Base-by-base conservation (phyloP, 306 rosid genomes). In the Quercus ilex region DNA sequence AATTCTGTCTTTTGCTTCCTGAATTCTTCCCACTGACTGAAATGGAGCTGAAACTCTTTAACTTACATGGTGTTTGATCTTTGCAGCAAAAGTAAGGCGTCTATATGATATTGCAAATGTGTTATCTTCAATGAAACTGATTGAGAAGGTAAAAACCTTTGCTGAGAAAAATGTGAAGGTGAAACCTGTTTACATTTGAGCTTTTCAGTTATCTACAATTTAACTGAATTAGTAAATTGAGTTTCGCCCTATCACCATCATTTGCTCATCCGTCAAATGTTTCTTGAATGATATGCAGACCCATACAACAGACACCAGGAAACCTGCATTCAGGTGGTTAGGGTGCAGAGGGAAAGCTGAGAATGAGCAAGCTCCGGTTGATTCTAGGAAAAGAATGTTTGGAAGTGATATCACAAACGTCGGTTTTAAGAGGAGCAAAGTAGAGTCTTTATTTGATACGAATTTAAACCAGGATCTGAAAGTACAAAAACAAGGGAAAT, bases 1-100 rank as follows among this genome's bases (percentile, higher is more conserved):
- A 43, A 74, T 21, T 33, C 14, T 10, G 4, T 13, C 30, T 31
- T 60, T 78, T 30, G 23, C 57, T 43, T 63, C 41, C 20, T 43
- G 49, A 84, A n/a, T 51, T 78, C 51, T 62, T 46, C 18, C 43
- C 6, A 3, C n/a, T 80, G 68, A 41, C 74, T 20, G 52, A 75
- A 38, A 69, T 14, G 58, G 49, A 76, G 18, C 6, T 12, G 58
- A 20, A 77, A 51, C 13, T 5, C 63, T 81, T 71, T 78, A 59
- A 11, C 75, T 86, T 28, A 81, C 13, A 26, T 15, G 58, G 68
- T 41, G 38, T 25, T 83, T 33, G 76, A 56, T 60, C 55, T 35
- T 89, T 87, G 81, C 98, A 91, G 99, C 98, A 19, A 95, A 93
- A 87, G 93, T 95, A n/a, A 90, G 99, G 70, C 94, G 98, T 81